phyloP scores from a whole-genome alignment of 2,329 filamentous ascomycete genomes.

The Emericellopsis cladophorae region DNA sequence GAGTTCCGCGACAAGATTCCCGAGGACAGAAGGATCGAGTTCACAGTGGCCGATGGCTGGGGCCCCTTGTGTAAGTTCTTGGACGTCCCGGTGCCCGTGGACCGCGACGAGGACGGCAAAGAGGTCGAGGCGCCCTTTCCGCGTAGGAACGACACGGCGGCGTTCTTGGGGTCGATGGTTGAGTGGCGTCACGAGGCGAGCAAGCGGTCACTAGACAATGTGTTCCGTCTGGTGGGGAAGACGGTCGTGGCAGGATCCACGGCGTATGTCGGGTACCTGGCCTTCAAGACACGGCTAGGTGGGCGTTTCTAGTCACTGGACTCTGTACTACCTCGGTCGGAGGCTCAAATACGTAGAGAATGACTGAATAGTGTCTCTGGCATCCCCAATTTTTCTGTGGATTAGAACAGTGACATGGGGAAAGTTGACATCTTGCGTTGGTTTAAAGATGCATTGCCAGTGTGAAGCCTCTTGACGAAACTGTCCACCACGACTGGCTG shows the following conservation, averaged over 20 bases:
- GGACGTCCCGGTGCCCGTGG: constrained; percentile 20
- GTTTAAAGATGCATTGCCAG: too few relatives aligned
- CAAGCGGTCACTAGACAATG: constrained; percentile 11
- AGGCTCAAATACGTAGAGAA: too few relatives aligned
- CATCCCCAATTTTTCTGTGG: too few relatives aligned
- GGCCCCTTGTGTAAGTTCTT: constrained; percentile 24
- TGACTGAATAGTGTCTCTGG: too few relatives aligned
- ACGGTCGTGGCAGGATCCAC: constrained; percentile 10
- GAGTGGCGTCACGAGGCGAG: constrained; percentile 4
- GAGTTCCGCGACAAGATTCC: constrained; percentile 20
- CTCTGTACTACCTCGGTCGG: too few relatives aligned
- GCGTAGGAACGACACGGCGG: constrained; percentile 15
- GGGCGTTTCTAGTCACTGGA: constrained; percentile 3
- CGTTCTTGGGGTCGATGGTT: constrained; percentile 8
- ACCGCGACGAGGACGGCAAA: constrained; percentile 15
- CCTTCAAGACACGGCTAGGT: constrained; percentile 15
- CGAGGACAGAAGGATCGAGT: constrained; percentile 19
- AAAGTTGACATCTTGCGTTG: too few relatives aligned
- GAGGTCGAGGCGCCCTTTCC: constrained; percentile 18
- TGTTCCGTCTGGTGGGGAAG: constrained; percentile 11
- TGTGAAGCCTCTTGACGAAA: too few relatives aligned
- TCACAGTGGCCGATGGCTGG: constrained; percentile 18
- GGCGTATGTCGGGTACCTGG: constrained; percentile 15
- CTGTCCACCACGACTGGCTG: too few relatives aligned
- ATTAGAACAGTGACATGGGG: too few relatives aligned